These are phyloP conservation scores for Penicillium salamii DNA, from an alignment of 495 filamentous ascomycete genomes.

Conservation along the genomic window DNA sequence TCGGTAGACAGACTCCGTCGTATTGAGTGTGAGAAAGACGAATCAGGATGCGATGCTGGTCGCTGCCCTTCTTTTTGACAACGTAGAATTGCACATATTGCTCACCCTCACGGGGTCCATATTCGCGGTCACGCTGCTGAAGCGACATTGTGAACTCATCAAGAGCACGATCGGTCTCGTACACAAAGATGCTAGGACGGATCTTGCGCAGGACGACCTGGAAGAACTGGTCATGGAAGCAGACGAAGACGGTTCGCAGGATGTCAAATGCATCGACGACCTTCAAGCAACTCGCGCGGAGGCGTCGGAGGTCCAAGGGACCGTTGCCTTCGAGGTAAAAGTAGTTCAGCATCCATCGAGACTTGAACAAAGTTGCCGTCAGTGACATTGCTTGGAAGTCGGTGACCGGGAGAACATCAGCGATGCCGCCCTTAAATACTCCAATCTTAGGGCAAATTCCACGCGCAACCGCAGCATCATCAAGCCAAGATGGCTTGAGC, in stretches of 20 bases:
- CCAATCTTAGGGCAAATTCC: conserved; percentile 53
- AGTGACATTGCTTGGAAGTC: conserved; percentile 65
- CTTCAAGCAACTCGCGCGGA: conserved; percentile 45
- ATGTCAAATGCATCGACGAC: conserved; percentile 59
- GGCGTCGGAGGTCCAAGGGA: conserved; percentile 40
- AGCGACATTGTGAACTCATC: conserved; percentile 49
- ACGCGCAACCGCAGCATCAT: conserved; percentile 42
- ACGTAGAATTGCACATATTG: conserved; percentile 62
- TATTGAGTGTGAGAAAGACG: conserved; percentile 74
- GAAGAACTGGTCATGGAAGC: conserved; percentile 52
- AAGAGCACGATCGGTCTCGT: conserved; percentile 51
- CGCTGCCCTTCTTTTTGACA: conserved; percentile 46
- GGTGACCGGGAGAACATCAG: conserved; percentile 58
- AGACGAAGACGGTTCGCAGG: conserved; percentile 67
- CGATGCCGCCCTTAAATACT: conserved; percentile 54
- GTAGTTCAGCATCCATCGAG: conserved; percentile 55
- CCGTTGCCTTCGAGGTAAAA: conserved; percentile 54
- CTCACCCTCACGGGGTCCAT: conserved; percentile 56
- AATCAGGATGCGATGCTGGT: conserved; percentile 58
- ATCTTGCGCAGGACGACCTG: conserved; percentile 61
- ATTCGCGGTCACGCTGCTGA: conserved; percentile 47
- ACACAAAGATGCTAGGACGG: conserved; percentile 47
- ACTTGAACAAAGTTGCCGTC: conserved; percentile 53
- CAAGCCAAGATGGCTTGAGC: conserved; percentile 34
- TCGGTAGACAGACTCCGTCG: conserved; percentile 66